Conservation (phyloP, 2,329 filamentous ascomycete species). For the Amesomyces nigricolor region DNA sequence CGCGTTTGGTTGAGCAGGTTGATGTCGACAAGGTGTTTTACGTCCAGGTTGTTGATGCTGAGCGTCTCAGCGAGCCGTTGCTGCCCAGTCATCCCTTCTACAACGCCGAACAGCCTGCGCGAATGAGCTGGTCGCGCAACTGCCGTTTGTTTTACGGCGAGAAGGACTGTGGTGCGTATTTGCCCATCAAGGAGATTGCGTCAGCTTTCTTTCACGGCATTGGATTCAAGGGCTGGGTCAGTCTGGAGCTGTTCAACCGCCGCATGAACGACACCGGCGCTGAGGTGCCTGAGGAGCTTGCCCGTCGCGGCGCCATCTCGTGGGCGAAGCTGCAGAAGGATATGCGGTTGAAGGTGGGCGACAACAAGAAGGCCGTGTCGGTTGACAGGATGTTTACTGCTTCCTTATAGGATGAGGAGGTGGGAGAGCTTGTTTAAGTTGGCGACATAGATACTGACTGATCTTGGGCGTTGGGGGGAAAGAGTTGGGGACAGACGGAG, state of each 20-base stretch:
- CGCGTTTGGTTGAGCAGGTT: constrained; percentile 47
- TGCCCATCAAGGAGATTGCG: constrained; percentile 59
- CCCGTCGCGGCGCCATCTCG: constrained; percentile 45
- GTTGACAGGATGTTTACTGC: constrained; percentile 32
- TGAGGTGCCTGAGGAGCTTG: constrained; percentile 46
- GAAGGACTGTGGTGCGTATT: constrained; percentile 56
- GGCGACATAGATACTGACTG: too few species aligned
- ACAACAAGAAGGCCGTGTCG: constrained; percentile 7
- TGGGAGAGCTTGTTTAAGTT: constrained; percentile 2
- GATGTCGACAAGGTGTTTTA: constrained; percentile 65
- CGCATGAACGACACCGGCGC: constrained; percentile 48
- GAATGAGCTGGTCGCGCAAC: constrained; percentile 77
- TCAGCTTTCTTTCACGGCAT: constrained; percentile 57
- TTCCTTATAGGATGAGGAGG: constrained; percentile 28
- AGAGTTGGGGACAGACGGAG: neutral
- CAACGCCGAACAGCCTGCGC: constrained; percentile 49
- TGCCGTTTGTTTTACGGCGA: constrained; percentile 65
- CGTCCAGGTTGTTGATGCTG: constrained; percentile 71
- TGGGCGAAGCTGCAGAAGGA: constrained; percentile 41
- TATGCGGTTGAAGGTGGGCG: constrained; percentile 28
- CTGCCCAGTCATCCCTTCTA: constrained; percentile 53
- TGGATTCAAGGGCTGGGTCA: constrained; percentile 64
- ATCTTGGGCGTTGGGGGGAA: neutral
- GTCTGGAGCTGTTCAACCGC: constrained; percentile 64
- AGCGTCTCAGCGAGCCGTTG: constrained; percentile 55